These are phyloP conservation scores for Xylaria sp. DNA, from an alignment of 2,329 filamentous ascomycete species.

Conservation along the genomic window DNA sequence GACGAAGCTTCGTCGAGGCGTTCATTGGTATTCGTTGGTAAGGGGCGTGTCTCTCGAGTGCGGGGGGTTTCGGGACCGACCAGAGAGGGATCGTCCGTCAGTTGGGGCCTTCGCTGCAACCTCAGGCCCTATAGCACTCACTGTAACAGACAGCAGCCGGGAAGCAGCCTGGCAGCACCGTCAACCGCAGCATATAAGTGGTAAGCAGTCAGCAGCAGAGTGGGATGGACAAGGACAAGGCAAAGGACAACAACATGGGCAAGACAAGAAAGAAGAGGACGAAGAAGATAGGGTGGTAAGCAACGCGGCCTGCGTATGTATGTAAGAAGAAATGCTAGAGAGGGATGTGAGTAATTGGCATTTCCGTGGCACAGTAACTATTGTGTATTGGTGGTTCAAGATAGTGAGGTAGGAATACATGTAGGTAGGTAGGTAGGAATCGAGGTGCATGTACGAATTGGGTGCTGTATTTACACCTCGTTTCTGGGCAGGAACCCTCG, in stretches of 20 bases:
- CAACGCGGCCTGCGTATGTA: not conserved
- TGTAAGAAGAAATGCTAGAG: not conserved
- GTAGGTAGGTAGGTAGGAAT: not conserved
- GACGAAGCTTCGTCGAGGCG: conserved; percentile 28
- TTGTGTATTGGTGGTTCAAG: not conserved
- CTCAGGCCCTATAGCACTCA: not conserved
- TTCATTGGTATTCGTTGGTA: conserved; percentile 39
- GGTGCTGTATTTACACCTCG: not conserved
- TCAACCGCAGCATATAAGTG: not conserved
- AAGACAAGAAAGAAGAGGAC: not conserved
- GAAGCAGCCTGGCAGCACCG: not conserved
- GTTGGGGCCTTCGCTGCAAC: conserved; percentile 8
- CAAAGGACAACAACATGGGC: not conserved
- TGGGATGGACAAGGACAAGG: conserved; percentile 5
- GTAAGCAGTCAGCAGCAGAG: not conserved
- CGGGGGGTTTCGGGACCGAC: conserved; percentile 49
- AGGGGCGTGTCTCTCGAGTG: conserved; percentile 37
- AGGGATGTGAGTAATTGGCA: conserved; percentile 9
- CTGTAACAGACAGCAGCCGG: not conserved
- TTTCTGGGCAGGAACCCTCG: not conserved
- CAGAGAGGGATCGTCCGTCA: not conserved
- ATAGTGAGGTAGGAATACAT: not conserved
- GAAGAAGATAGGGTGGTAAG: not conserved
- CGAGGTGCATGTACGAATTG: not conserved
- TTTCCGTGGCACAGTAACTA: not conserved